Evolutionary conservation across 108 stramenopile genomes (phyloP), one percentile per base, ranked within the genome.

Genomic region (Stephanodiscus minutulus): DNA sequence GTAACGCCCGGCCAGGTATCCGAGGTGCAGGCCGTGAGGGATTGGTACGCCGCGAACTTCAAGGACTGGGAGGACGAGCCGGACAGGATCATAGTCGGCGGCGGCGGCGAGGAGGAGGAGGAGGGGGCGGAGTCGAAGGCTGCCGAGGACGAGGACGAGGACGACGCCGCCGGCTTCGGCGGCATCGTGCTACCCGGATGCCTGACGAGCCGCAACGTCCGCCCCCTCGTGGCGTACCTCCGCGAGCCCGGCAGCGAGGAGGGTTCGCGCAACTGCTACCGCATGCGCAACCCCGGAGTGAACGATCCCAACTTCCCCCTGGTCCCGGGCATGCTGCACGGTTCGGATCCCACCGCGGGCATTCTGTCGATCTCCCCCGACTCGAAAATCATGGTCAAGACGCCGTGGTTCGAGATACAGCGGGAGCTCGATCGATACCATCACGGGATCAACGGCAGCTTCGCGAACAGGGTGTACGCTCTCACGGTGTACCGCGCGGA

Each of bases 261-360:
- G 21, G 85, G 87, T 43, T 62, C 73, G 13, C 69, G 77, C 11
- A 65, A 60, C 13, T 81, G 81, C 44, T 61, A 47, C 29, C 24
- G 46, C 12, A 48, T 91, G 36, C 72, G 90, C 28, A 43, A 73
- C n/a, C 63, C 75, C 8, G 27, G 49, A 0, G 64, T 46, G 20
- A 64, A 33, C 47, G 52, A 79, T 28, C 68, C 55, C 1, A 39
- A 66, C 55, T 61, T 88, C n/a, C 78, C 70, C 7, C 59, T 88
- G 5, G 83, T 91, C 61, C 94, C 94, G 21, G 94, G 94, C 2
- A 76, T 92, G 17, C 53, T 95, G 7, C 89, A 87, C 68, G 94
- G 94, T n/a, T 74, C 85, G n/a, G 85, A 90, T 77, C 89, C 91
- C 12, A 79, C 79, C 22, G 7, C 37, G 31, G 68, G 73, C 22